Evolutionary conservation across 225 moss, liverwort and hornwort genomes (phyloP).

Genomic region (Bryoerythrophyllum caledonicum): DNA sequence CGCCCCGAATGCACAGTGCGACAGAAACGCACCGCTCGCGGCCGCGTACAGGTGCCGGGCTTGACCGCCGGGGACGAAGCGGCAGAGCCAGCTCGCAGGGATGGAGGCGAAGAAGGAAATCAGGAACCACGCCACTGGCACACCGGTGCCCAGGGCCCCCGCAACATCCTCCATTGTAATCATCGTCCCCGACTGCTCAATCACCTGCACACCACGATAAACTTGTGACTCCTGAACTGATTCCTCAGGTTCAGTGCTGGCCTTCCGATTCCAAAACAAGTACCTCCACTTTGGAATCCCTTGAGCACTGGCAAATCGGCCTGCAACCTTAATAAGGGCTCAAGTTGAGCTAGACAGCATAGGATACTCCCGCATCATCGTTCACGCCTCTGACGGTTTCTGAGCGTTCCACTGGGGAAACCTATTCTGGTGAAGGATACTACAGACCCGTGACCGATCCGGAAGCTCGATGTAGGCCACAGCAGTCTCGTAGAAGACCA

Average conservation of each 20-base stretch:
- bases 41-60: constrained; percentile 63
- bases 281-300: background rate
- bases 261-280: background rate
- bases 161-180: constrained; percentile 37
- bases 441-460: background rate
- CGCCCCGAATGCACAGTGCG: constrained; percentile 50
- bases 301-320: background rate
- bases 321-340: background rate
- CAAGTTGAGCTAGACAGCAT: background rate
- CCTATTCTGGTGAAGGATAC: background rate
- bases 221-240: too few relatives aligned
- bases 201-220: background rate
- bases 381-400: background rate
- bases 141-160: constrained; percentile 41
- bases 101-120: constrained; percentile 54
- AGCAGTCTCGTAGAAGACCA: background rate
- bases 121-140: constrained; percentile 52
- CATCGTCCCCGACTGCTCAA: constrained; percentile 19
- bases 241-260: background rate
- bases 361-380: background rate
- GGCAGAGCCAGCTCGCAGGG: constrained; percentile 61
- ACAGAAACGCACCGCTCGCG: constrained; percentile 49
- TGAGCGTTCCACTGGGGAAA: background rate
- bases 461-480: background rate
- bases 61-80: constrained; percentile 39